Evolutionary conservation across 345 rosid genomes (phyloP).

Genomic region (Populus tremula): DNA sequence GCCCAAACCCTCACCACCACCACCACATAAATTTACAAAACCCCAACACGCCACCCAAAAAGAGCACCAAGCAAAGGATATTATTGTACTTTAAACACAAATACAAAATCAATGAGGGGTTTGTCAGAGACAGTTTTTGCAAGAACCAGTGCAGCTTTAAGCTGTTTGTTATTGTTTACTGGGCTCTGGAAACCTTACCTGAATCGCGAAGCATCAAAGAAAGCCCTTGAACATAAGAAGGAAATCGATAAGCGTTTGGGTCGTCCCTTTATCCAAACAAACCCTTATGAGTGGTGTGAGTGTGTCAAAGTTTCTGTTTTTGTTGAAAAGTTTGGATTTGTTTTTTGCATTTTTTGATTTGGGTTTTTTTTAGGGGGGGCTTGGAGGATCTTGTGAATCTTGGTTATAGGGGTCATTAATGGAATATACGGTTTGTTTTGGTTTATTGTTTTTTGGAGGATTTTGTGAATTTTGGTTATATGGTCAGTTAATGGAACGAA

Average conservation of each 20-base stretch:
- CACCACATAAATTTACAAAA: background rate
- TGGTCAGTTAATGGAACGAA: background rate
- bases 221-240: conserved; percentile 86
- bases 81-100: background rate
- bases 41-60: background rate
- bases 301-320: too few species aligned
- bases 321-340: background rate
- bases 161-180: conserved; percentile 75
- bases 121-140: conserved; percentile 68
- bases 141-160: conserved; percentile 82
- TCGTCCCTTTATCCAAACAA: conserved; percentile 83
- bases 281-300: conserved; percentile 67
- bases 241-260: conserved; percentile 88
- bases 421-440: background rate
- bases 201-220: conserved; percentile 87
- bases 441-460: background rate
- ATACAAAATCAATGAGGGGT: conserved; percentile 31
- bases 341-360: too few species aligned
- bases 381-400: background rate
- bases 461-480: background rate
- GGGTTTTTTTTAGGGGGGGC: background rate
- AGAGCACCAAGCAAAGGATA: background rate
- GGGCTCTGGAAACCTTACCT: conserved; percentile 92
- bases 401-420: too few species aligned
- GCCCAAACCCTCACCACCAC: too few species aligned